Evolutionary conservation across 2,329 filamentous ascomycete genomes (phyloP), one percentile per base, ranked within the genome.

Genomic region (Colletotrichum paranaense): DNA sequence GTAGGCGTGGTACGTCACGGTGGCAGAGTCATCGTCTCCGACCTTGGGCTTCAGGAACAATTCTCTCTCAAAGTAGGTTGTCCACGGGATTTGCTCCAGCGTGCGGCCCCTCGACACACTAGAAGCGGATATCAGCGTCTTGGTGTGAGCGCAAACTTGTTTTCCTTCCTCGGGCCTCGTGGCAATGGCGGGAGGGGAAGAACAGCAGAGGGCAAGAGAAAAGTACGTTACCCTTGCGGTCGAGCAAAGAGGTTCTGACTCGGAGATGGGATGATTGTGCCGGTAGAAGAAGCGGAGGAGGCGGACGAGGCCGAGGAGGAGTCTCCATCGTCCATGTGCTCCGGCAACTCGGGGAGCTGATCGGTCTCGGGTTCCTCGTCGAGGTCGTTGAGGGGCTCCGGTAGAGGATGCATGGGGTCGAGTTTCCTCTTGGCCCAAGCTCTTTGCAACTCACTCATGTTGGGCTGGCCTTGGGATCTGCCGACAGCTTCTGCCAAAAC

Each of bases 41-140:
- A 46, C 57, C 16, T 19, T 38, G 64, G 86, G 84, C 70, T 89
- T 86, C 63, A 98, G 87, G 78, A 91, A 95, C 68, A 98, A 87
- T 81, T 98, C 96, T 78, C 95, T 92, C 76, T 95, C 91, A 84
- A 98, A 98, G 85, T 95, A 98, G 49, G 93, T 91, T 28, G 94
- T 95, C 97, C 97, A 99, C 42, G 93, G 89, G 26, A 94, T 90
- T 68, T 92, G 91, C 58, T 93, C 89, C 70, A 91, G 81, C 38
- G 90, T 87, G 67, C 89, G 86, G 42, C 86, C 84, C 62, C 89
- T 86, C 52, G 57, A 68, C 38, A 69, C 57, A 56, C 63, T 68
- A 65, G 38, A 60, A 70, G 70, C 55, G 19, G 42, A 16, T 7
- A 65, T 73, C 60, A 73, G 70, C 53, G 35, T 28, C 49, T 35